Evolutionary conservation across 257 asterid species (phyloP), one percentile per base, ranked within the genome.

Genomic region (Pogostemon cablin): DNA sequence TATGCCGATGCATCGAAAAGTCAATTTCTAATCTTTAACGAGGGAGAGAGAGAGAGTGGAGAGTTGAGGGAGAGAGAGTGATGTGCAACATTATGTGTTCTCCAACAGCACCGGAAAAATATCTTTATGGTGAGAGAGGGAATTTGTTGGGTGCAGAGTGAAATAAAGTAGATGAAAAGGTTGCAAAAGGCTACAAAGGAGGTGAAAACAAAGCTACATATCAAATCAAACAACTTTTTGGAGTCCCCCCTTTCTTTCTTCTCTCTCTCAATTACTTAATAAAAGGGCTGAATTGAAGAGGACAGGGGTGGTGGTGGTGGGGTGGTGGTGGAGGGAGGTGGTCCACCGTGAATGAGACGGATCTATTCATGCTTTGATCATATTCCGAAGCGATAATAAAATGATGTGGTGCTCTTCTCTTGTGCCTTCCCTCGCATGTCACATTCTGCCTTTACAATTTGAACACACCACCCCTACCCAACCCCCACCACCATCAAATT

Each of bases 211-310:
- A 86, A 72, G 53, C 65, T 64, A 65, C 90, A 74, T 53, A 78
- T 90, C 90, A 84, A 84, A 81, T 90, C 92, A 68, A 63, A 74
- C 76, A 70, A 81, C 88, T 84, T 87, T 86, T 84, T 49, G 80
- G 32, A 79, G 68, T 58, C 74, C 72, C 71, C 62, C 12, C 37
- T 40, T 68, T 15, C 65, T 48, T 11, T 67, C 72, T 72, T 20
- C 77, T 49, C 65, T 66, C 11, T 48, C 69, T 34, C 7, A 17
- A 54, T 54, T 49, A 46, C 53, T 67, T 12, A 56, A 12, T 6
- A 34, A 65, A 46, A 39, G 1, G 9, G 50, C 7, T 12, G 25
- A 41, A 9, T 12, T n/a, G 63, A 50, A n/a, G 12, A 35, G 49
- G 5, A 25, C 32, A 2, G 38, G 12, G 32, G 32, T 25, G 55